A percentile compares a stretch with the other conserved stretches of the same genome.
phyloP scores from a whole-genome alignment of 2,329 filamentous ascomycete species.

The Diaporthe citrichinensis region DNA sequence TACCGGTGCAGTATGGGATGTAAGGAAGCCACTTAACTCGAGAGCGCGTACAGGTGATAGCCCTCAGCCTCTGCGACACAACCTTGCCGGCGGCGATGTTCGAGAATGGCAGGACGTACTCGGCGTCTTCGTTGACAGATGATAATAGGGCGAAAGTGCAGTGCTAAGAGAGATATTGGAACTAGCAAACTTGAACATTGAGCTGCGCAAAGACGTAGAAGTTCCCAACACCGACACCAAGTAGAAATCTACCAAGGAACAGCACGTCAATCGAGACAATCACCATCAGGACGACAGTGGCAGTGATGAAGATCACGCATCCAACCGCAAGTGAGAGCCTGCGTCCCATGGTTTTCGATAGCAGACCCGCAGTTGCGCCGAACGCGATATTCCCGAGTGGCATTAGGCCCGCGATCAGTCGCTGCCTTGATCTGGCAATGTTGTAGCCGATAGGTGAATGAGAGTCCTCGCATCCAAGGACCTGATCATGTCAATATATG shows the following conservation, averaged over 20 bases:
- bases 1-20: no score
- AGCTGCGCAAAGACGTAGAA: background rate
- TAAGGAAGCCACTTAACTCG: no score
- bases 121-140: no score
- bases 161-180: background rate
- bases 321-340: background rate
- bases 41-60: no score
- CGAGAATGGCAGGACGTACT: no score
- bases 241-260: background rate
- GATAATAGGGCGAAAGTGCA: no score
- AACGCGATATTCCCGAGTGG: background rate
- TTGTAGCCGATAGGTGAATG: background rate
- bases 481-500: background rate
- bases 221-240: background rate
- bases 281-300: background rate
- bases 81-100: no score
- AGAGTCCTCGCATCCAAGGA: background rate
- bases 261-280: background rate
- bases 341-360: background rate
- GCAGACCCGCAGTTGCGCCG: background rate
- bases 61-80: no score
- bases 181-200: background rate
- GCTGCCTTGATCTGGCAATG: background rate
- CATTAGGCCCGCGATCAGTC: background rate
- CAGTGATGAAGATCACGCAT: background rate